These are phyloP conservation scores for Malania oleifera DNA, from an alignment of 164 flowering plant genomes.

Conservation along the genomic window DNA sequence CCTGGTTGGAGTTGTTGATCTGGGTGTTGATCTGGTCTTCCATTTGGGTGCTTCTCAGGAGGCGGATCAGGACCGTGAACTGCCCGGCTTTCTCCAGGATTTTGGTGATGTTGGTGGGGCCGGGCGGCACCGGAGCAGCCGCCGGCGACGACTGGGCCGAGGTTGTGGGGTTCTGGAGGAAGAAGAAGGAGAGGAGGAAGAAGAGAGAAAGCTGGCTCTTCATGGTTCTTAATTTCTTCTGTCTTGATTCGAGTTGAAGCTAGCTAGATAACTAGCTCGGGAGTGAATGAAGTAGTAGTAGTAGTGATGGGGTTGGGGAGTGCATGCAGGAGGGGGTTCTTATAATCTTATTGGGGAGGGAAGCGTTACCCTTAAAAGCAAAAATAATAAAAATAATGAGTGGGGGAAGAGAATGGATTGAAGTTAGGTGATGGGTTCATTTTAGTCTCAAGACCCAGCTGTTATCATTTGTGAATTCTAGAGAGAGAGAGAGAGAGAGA, in stretches of 20 bases:
- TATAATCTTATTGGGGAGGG: too few relatives aligned
- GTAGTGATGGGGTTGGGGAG: background rate
- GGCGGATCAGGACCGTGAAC: slow-evolving; percentile 36
- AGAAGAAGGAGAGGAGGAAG: background rate
- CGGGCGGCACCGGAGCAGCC: slow-evolving; percentile 13
- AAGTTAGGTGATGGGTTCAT: background rate
- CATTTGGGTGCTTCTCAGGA: slow-evolving; percentile 32
- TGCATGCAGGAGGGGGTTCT: background rate
- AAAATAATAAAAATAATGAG: too few relatives aligned
- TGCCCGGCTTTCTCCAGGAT: slow-evolving; percentile 46
- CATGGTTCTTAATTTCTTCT: too few relatives aligned
- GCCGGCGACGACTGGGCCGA: slow-evolving; percentile 7
- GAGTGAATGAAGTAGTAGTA: too few relatives aligned
- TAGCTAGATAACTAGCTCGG: too few relatives aligned
- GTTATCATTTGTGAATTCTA: too few relatives aligned
- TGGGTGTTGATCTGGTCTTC: slow-evolving; percentile 53
- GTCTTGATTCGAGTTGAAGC: too few relatives aligned
- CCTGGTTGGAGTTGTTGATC: slow-evolving; percentile 66
- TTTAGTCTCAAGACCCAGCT: background rate
- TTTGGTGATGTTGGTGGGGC: slow-evolving; percentile 17
- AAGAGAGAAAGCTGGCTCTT: background rate
- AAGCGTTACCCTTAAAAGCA: too few relatives aligned
- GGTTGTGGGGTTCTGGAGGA: slow-evolving; percentile 1
- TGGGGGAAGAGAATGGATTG: background rate
- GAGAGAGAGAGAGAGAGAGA: too few relatives aligned